phyloP scores from a whole-genome alignment of 108 stramenopile species.

The Pseudonitzschia delicatissima region DNA sequence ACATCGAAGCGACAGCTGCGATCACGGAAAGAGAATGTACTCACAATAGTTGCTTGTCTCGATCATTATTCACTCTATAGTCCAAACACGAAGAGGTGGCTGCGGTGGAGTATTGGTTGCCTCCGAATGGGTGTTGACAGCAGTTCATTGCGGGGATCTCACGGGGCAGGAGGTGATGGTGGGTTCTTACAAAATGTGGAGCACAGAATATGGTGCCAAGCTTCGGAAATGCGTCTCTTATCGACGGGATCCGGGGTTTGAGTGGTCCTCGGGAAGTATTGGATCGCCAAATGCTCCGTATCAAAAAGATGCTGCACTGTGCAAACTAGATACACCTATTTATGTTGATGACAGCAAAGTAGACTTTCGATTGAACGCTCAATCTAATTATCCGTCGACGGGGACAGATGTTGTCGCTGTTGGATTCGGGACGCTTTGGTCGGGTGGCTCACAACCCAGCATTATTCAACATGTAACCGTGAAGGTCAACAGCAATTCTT shows the following conservation, averaged over 20 bases:
- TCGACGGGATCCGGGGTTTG: background rate
- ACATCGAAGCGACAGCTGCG: background rate
- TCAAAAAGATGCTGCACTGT: background rate
- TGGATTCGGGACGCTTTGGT: background rate
- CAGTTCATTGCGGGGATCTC: background rate
- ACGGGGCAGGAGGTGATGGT: background rate
- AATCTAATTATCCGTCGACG: background rate
- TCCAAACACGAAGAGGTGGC: background rate
- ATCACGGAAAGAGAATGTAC: too few relatives aligned
- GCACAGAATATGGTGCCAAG: too few relatives aligned
- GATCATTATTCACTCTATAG: background rate
- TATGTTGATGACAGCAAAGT: slow-evolving; percentile 1
- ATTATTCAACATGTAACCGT: background rate
- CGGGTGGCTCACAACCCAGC: background rate
- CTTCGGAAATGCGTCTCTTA: background rate
- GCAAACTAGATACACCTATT: background rate
- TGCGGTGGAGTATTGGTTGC: background rate
- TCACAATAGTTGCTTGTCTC: background rate
- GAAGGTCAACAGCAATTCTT: background rate
- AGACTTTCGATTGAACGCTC: background rate
- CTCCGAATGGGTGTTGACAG: background rate
- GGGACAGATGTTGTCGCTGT: background rate
- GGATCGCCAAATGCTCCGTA: background rate
- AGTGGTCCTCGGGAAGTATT: background rate
- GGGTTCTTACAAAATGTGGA: too few relatives aligned